Base-by-base conservation (phyloP, 768 basidiomycete species). In the Leucocoprinus leucothites region DNA sequence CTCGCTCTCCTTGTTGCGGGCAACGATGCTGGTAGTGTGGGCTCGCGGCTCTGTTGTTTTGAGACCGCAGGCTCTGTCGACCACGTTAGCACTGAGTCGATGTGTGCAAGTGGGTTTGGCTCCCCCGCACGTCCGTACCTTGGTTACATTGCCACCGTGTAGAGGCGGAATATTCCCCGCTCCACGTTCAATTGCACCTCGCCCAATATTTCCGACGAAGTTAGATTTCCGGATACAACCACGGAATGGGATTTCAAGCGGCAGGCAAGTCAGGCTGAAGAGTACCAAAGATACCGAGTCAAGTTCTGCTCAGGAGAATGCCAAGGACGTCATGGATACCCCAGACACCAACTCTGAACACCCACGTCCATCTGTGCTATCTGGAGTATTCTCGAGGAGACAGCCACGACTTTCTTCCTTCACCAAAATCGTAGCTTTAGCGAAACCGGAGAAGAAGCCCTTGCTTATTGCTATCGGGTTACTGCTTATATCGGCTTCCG, bases 401-500 rank as follows among this genome's bases (percentile, higher is more conserved):
- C 71, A 76, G 2, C 58, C 76, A 43, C 75, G 75, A 41, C 68
- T 77, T 8, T 85, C 89, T 1, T 91, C 88, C 1, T 79, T 93
- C 57, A 74, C 78, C 58, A 90, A 91, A 67, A 84, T 98, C 31
- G 61, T 88, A 9, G 72, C 85, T 0, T 82, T 98, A 38, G 93
- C 94, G 0, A 85, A 74, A 63, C 89, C 93, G 1, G 96, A 98
- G 71, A 78, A 76, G 63, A 90, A 84, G 60, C 85, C 90, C 1
- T 76, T 97, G 8, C 65, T 81, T 0, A 77, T 85, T 41, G 94
- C 94, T 6, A 75, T 94, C 44, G 89, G 87, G 0, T 71, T 96
- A 59, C 77, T 98, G 7, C 68, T 95, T 14, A 78, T 93, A n/a
- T 96, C 94, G 0, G 92, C 93, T 8, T 75, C 88, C 2, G 91